phyloP scores from a whole-genome alignment of 768 basidiomycete genomes.

The Tulasnella sp. region DNA sequence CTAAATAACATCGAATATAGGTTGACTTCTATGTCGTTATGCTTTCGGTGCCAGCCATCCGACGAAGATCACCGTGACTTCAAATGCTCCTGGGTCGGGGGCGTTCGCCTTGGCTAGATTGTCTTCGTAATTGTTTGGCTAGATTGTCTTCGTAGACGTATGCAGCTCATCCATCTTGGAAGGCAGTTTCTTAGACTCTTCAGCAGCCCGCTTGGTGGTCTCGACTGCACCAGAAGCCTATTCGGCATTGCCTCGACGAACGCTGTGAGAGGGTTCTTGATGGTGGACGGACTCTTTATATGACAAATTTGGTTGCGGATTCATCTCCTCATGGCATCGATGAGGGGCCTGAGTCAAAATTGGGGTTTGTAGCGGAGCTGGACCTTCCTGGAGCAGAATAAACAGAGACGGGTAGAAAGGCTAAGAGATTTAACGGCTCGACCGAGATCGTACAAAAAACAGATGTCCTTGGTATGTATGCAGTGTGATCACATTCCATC shows the following conservation, averaged over 20 bases:
- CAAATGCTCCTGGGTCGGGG: conserved; percentile 90
- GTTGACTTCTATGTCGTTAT: no score
- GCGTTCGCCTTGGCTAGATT: conserved; percentile 58
- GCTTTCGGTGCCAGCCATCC: conserved; percentile 32
- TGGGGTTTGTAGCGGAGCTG: no score
- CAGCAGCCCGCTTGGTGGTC: conserved; percentile 62
- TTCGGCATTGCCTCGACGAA: conserved; percentile 55
- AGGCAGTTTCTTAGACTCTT: conserved; percentile 65
- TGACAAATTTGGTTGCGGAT: neutral
- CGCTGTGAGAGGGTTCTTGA: conserved; percentile 81
- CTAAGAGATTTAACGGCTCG: no score
- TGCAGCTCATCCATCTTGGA: conserved; percentile 86
- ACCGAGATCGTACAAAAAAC: no score
- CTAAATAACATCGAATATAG: no score
- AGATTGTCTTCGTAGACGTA: conserved; percentile 86
- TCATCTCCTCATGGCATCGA: no score
- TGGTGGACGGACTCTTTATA: conserved; percentile 80
- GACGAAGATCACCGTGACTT: conserved; percentile 69
- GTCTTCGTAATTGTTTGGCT: no score
- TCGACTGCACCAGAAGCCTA: conserved; percentile 42
- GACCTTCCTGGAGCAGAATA: no score
- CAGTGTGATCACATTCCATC: no score
- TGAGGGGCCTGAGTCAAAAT: no score
- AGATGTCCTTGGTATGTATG: no score
- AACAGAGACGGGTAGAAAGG: no score